These are phyloP conservation scores for Eucalyptus tenuipes DNA, from an alignment of 345 rosid species.

Conservation along the genomic window DNA sequence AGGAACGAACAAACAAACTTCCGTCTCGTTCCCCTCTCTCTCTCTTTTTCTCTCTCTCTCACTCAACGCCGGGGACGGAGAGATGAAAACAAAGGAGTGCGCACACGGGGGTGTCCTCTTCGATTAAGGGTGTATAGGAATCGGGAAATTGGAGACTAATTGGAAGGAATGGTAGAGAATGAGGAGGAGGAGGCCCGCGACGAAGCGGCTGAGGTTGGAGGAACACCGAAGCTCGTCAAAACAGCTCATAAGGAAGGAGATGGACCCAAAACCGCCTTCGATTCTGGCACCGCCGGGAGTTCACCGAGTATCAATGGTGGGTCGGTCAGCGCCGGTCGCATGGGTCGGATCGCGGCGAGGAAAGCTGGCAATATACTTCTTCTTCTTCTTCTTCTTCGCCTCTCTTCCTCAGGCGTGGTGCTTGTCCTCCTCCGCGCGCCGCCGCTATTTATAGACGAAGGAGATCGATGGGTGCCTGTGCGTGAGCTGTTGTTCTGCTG, in stretches of 20 bases:
- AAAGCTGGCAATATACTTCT: no score
- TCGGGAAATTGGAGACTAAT: conserved; percentile 47
- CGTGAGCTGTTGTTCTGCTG: not conserved
- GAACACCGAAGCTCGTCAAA: conserved; percentile 33
- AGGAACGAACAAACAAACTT: not conserved
- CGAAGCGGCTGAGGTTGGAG: conserved; percentile 51
- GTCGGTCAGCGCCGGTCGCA: not conserved
- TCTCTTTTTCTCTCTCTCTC: not conserved
- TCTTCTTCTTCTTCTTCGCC: not conserved
- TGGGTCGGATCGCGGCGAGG: not conserved
- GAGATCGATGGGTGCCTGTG: not conserved
- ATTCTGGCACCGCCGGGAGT: not conserved
- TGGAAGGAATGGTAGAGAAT: conserved; percentile 32
- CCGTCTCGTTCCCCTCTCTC: not conserved
- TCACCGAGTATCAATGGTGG: not conserved
- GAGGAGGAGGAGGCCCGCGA: conserved; percentile 38
- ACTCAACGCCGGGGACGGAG: not conserved
- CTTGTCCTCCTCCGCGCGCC: not conserved
- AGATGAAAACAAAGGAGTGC: not conserved
- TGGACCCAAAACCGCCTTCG: not conserved
- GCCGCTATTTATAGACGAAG: not conserved
- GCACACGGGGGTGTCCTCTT: not conserved
- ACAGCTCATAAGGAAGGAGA: conserved; percentile 33
- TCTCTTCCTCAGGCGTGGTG: not conserved
- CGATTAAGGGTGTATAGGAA: conserved; percentile 39